Conservation (phyloP, 1,139 yeast species). For the Protomyces inundatus region DNA sequence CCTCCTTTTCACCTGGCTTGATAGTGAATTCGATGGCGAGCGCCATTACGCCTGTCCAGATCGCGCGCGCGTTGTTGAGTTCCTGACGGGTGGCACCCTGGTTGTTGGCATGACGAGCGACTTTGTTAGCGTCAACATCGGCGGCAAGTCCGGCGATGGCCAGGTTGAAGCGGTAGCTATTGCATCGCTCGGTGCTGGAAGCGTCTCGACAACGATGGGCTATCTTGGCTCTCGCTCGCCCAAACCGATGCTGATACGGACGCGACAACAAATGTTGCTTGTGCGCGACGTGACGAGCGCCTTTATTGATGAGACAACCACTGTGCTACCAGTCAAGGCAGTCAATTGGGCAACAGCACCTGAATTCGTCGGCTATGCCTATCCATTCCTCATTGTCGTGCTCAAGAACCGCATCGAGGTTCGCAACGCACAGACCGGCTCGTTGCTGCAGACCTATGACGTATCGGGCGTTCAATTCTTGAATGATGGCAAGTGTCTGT, state of each 20-base stretch:
- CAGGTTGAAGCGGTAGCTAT: constrained; percentile 27
- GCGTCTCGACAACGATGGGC: constrained; percentile 30
- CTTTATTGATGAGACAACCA: constrained; percentile 33
- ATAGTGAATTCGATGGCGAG: constrained; percentile 36
- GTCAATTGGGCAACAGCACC: constrained; percentile 35
- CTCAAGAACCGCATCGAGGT: constrained; percentile 31
- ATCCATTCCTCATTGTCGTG: constrained; percentile 38
- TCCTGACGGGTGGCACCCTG: constrained; percentile 39
- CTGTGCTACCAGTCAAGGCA: constrained; percentile 32
- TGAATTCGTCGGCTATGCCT: constrained; percentile 35
- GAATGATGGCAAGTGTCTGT: constrained; percentile 30
- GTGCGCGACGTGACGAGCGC: constrained; percentile 35
- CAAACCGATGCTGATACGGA: constrained; percentile 27
- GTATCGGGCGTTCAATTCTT: constrained; percentile 27
- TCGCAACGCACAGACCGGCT: constrained; percentile 29
- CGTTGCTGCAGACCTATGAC: constrained; percentile 29
- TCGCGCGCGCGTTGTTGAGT: constrained; percentile 39
- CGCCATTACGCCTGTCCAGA: constrained; percentile 41
- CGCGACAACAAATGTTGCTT: constrained; percentile 34
- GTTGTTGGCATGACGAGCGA: constrained; percentile 39
- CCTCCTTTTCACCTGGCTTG: constrained; percentile 42
- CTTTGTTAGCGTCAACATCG: constrained; percentile 35
- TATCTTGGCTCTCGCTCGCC: constrained; percentile 29
- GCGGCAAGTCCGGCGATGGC: constrained; percentile 10
- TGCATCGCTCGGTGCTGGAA: constrained; percentile 29